These are phyloP conservation scores for Aspergillus sp. DNA, from an alignment of 2,329 filamentous ascomycete species.

Conservation along the genomic window DNA sequence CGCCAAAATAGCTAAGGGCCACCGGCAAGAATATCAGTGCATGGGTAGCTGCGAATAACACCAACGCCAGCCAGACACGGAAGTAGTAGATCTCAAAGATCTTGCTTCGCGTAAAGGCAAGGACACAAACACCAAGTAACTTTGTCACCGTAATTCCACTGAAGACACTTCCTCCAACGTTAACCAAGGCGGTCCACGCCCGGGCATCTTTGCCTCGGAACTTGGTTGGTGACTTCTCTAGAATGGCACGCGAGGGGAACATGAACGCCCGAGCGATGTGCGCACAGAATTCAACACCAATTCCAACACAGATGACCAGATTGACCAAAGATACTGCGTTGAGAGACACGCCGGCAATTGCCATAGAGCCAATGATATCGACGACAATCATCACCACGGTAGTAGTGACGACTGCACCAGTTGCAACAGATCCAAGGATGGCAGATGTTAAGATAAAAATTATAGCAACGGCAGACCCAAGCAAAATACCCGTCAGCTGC, in stretches of 20 bases:
- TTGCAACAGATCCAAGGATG: constrained; percentile 78
- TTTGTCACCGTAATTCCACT: constrained; percentile 96
- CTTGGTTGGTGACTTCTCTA: constrained; percentile 72
- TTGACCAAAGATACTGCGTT: constrained; percentile 97
- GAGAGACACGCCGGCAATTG: constrained; percentile 77
- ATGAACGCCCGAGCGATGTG: constrained; percentile 95
- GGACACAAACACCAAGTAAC: constrained; percentile 80
- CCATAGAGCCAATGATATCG: constrained; percentile 95
- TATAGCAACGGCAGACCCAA: constrained; percentile 77
- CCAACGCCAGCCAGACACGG: constrained; percentile 88
- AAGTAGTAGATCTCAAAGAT: constrained; percentile 99
- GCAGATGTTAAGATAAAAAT: constrained; percentile 76
- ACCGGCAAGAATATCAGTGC: constrained; percentile 90
- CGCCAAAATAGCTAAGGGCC: constrained; percentile 77
- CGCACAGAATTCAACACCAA: constrained; percentile 94
- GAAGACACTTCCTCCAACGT: constrained; percentile 91
- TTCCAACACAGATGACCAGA: constrained; percentile 93
- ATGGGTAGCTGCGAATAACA: constrained; percentile 82
- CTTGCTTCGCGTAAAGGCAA: constrained; percentile 93
- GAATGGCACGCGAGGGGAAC: constrained; percentile 77
- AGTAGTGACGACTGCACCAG: constrained; percentile 73
- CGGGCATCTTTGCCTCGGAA: constrained; percentile 80
- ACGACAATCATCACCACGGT: constrained; percentile 92
- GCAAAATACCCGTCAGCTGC: constrained; percentile 68
- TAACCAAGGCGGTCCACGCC: constrained; percentile 88